These are phyloP conservation scores for Gnomoniopsis smithogilvyi DNA, from an alignment of 2,329 filamentous ascomycete species.

Conservation along the genomic window DNA sequence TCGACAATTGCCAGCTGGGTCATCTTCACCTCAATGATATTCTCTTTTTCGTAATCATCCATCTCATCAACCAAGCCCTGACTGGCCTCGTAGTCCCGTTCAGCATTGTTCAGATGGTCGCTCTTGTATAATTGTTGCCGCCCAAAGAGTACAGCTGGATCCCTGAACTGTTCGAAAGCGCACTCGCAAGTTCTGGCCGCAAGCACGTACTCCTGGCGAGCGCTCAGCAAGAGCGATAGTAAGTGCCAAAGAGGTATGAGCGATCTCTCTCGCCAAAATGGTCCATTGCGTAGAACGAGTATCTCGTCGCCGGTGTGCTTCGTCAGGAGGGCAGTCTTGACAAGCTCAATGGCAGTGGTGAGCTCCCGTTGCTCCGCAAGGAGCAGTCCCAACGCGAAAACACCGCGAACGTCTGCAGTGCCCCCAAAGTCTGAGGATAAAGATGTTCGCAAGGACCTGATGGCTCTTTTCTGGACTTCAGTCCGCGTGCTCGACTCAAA, in stretches of 20 bases:
- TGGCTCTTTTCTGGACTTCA: slow-evolving; percentile 73
- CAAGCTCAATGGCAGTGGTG: slow-evolving; percentile 73
- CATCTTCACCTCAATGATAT: slow-evolving; percentile 92
- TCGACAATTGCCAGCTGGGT: slow-evolving; percentile 86
- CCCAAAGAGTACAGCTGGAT: slow-evolving; percentile 67
- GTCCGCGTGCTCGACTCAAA: slow-evolving; percentile 69
- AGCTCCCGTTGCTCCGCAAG: slow-evolving; percentile 84
- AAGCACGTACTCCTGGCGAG: slow-evolving; percentile 78
- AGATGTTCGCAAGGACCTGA: slow-evolving; percentile 71
- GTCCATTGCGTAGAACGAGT: slow-evolving; percentile 41
- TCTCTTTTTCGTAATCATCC: slow-evolving; percentile 79
- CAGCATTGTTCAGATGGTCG: slow-evolving; percentile 62
- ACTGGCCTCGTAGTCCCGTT: slow-evolving; percentile 29
- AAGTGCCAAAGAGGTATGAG: slow-evolving; percentile 88
- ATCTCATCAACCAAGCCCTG: slow-evolving; percentile 70
- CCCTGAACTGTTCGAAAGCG: slow-evolving; percentile 84
- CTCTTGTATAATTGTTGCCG: slow-evolving; percentile 58
- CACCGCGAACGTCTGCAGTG: slow-evolving; percentile 67
- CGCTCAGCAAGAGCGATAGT: slow-evolving; percentile 79
- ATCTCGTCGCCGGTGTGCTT: slow-evolving; percentile 46
- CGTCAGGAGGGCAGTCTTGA: slow-evolving; percentile 71
- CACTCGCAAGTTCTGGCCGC: slow-evolving; percentile 83
- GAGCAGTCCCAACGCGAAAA: slow-evolving; percentile 80
- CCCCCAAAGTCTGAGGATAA: slow-evolving; percentile 64
- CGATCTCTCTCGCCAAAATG: slow-evolving; percentile 60